Percentiles rank a stretch among this genome's conserved stretches.
Evolutionary conservation across 768 basidiomycete genomes (phyloP).

Genomic region (Tylopilus plumbeoviolaceoides): DNA sequence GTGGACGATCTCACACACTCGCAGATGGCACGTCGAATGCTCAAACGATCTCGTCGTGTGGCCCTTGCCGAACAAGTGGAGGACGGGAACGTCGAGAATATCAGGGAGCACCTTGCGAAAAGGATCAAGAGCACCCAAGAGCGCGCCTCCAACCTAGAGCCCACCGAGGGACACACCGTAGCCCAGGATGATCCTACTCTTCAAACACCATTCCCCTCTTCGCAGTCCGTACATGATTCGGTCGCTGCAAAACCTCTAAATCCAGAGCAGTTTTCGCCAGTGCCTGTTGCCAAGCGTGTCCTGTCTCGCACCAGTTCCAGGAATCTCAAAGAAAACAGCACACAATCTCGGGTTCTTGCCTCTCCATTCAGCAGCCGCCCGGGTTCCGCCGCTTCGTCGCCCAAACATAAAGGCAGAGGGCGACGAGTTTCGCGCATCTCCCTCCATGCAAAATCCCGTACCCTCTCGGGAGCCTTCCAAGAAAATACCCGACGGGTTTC

Average conservation of each 20-base stretch:
- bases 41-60: conserved; percentile 44
- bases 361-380: conserved; percentile 48
- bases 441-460: conserved; percentile 35
- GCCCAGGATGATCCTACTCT: conserved; percentile 20
- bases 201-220: conserved; percentile 26
- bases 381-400: conserved; percentile 37
- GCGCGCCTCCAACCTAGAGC: conserved; percentile 3
- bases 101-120: conserved; percentile 30
- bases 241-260: conserved; percentile 18
- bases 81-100: conserved; percentile 18
- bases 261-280: conserved; percentile 40
- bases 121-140: conserved; percentile 28
- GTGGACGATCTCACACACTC: conserved; percentile 33
- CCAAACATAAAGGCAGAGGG: conserved; percentile 21
- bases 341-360: conserved; percentile 28
- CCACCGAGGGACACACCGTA: not conserved
- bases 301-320: conserved; percentile 38
- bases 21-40: conserved; percentile 44
- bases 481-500: conserved; percentile 15
- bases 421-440: conserved; percentile 16
- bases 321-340: conserved; percentile 38
- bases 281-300: conserved; percentile 35
- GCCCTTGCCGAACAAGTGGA: conserved; percentile 19
- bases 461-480: conserved; percentile 32
- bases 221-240: conserved; percentile 21